phyloP scores from a whole-genome alignment of 306 rosid genomes.

The Pueraria montana region DNA sequence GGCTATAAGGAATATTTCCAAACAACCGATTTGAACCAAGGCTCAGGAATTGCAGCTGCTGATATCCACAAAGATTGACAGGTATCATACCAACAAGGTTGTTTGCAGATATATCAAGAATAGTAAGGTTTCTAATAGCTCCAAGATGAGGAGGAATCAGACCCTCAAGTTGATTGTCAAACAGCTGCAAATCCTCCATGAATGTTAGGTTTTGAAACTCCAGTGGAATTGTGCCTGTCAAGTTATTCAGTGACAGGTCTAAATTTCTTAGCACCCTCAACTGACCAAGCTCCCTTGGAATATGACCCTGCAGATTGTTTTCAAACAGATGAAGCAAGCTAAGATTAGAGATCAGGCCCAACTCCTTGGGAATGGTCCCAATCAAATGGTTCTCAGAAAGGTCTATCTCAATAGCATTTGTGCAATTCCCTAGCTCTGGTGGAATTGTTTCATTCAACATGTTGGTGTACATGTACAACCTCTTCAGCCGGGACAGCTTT shows the following conservation, averaged over 20 bases:
- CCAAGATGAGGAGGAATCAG: conserved; percentile 78
- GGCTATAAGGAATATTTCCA: conserved; percentile 74
- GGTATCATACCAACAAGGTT: conserved; percentile 75
- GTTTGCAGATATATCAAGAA: conserved; percentile 76
- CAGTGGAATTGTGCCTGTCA: conserved; percentile 74
- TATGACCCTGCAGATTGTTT: conserved; percentile 68
- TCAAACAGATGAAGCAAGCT: conserved; percentile 79
- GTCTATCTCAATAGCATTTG: conserved; percentile 74
- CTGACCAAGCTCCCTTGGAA: conserved; percentile 69
- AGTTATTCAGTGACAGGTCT: conserved; percentile 72
- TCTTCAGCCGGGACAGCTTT: conserved; percentile 57
- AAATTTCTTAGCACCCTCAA: conserved; percentile 59
- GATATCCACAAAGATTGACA: conserved; percentile 65
- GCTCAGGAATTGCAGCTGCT: conserved; percentile 71
- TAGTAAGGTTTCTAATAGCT: conserved; percentile 59
- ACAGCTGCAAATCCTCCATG: conserved; percentile 76
- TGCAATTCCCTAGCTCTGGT: conserved; percentile 71
- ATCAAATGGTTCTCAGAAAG: conserved; percentile 73
- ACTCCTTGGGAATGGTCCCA: conserved; percentile 70
- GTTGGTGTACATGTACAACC: conserved; percentile 76
- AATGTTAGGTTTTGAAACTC: conserved; percentile 71
- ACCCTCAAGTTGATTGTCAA: conserved; percentile 79
- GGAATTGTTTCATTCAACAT: conserved; percentile 79
- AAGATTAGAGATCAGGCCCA: conserved; percentile 66
- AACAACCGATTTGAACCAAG: conserved; percentile 74